These are phyloP conservation scores for Aphanocladium album DNA, from an alignment of 2,329 filamentous ascomycete species.

Conservation along the genomic window DNA sequence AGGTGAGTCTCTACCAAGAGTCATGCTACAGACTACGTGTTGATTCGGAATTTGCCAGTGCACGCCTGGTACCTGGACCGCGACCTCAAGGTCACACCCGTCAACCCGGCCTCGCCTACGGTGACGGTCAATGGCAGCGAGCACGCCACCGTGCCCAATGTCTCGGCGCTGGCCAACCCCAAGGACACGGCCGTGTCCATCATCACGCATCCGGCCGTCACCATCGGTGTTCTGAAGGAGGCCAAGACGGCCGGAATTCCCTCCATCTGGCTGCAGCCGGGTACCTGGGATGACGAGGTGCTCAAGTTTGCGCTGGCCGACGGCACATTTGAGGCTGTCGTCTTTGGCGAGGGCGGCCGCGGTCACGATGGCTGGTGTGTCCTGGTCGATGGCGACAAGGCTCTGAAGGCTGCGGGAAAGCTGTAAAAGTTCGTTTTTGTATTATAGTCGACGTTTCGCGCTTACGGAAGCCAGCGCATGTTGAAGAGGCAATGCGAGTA, in stretches of 20 bases:
- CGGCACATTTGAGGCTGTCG: conserved; percentile 62
- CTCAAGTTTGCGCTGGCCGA: conserved; percentile 61
- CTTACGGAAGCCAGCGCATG: background rate
- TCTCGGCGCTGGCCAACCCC: conserved; percentile 61
- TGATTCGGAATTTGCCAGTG: conserved; percentile 46
- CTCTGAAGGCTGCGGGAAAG: conserved; percentile 52
- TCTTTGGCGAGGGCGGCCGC: conserved; percentile 57
- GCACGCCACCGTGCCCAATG: conserved; percentile 60
- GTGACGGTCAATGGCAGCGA: conserved; percentile 57
- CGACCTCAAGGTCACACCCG: conserved; percentile 69
- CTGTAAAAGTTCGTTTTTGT: conserved; percentile 25
- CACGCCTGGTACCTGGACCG: conserved; percentile 84
- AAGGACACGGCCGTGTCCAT: conserved; percentile 71
- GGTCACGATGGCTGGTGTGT: conserved; percentile 82
- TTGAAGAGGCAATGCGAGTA: background rate
- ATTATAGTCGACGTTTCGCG: background rate
- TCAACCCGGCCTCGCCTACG: conserved; percentile 67
- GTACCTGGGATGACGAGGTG: conserved; percentile 74
- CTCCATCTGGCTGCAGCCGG: conserved; percentile 86
- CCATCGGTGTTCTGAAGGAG: conserved; percentile 68
- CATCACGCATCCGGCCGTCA: conserved; percentile 79
- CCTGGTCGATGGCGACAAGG: conserved; percentile 72
- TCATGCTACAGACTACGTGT: too few relatives aligned
- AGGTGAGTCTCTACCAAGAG: conserved; percentile 44
- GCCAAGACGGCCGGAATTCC: conserved; percentile 69